Evolutionary conservation across 1,139 yeast species (phyloP).

Genomic region (Zygosaccharomyces sapae): DNA sequence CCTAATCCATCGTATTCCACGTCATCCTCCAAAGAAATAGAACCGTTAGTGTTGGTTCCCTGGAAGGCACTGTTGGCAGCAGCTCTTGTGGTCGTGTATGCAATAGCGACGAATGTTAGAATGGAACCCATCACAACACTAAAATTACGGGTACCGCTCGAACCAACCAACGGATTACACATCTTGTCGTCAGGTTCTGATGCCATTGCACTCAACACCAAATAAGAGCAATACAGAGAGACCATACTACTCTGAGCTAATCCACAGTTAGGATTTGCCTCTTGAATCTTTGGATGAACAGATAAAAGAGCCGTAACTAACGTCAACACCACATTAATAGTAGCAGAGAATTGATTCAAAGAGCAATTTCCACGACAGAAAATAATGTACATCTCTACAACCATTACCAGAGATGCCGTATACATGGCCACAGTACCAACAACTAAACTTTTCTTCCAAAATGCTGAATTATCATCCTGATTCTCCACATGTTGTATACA

Average conservation of each 20-base stretch:
- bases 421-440: slow-evolving; percentile 90
- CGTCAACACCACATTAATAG: slow-evolving; percentile 65
- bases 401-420: slow-evolving; percentile 63
- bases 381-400: slow-evolving; percentile 73
- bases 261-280: slow-evolving; percentile 91
- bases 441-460: slow-evolving; percentile 78
- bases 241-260: slow-evolving; percentile 97
- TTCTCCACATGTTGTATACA: slow-evolving; percentile 86
- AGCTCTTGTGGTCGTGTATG: slow-evolving; percentile 95
- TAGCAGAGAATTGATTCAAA: slow-evolving; percentile 86
- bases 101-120: slow-evolving; percentile 91
- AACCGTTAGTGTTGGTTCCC: slow-evolving; percentile 27
- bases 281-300: slow-evolving; percentile 80
- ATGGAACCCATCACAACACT: slow-evolving; percentile 86
- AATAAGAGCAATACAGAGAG: slow-evolving; percentile 84
- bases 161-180: slow-evolving; percentile 89
- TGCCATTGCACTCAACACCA: slow-evolving; percentile 89
- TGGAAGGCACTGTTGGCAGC: slow-evolving; percentile 74
- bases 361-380: slow-evolving; percentile 84
- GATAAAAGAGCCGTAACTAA: slow-evolving; percentile 65
- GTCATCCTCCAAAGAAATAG: slow-evolving; percentile 35
- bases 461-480: slow-evolving; percentile 62
- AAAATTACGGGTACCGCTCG: slow-evolving; percentile 84
- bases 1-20: slow-evolving; percentile 42
- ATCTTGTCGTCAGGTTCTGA: slow-evolving; percentile 91